phyloP scores from a whole-genome alignment of 1,139 yeast genomes.

The Yamadazyma siamensis region DNA sequence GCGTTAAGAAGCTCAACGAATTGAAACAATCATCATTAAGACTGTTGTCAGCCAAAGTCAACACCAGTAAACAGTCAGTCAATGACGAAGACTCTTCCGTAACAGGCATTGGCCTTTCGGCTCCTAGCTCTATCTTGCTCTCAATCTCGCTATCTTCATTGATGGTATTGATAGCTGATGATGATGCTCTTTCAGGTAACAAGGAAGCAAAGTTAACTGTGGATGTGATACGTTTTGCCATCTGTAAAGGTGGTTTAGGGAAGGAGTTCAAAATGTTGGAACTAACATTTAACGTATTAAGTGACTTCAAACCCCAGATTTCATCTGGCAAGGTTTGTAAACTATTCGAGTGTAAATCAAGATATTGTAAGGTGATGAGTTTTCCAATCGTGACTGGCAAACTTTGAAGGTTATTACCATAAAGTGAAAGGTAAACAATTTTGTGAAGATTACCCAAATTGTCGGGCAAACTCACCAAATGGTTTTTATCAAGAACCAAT shows the following conservation, averaged over 20 bases:
- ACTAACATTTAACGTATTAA: conserved; percentile 67
- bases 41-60: conserved; percentile 80
- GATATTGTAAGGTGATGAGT: conserved; percentile 55
- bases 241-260: conserved; percentile 52
- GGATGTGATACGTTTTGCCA: conserved; percentile 35
- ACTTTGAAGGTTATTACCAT: conserved; percentile 69
- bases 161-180: conserved; percentile 6
- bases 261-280: conserved; percentile 71
- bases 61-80: conserved; percentile 50
- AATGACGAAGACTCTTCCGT: conserved; percentile 25
- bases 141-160: conserved; percentile 3
- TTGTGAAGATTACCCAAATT: conserved; percentile 59
- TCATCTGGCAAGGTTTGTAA: conserved; percentile 66
- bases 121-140: not conserved
- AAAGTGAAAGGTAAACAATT: conserved; percentile 65
- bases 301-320: conserved; percentile 60
- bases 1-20: conserved; percentile 55
- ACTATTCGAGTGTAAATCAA: conserved; percentile 87
- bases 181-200: not conserved
- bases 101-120: conserved; percentile 2
- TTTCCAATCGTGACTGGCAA: conserved; percentile 70
- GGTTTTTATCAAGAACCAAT: conserved; percentile 77
- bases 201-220: conserved; percentile 21
- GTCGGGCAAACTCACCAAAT: conserved; percentile 71
- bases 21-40: conserved; percentile 77